Base-by-base conservation (phyloP, 2,329 filamentous ascomycete species). In the Thelonectria blattea region DNA sequence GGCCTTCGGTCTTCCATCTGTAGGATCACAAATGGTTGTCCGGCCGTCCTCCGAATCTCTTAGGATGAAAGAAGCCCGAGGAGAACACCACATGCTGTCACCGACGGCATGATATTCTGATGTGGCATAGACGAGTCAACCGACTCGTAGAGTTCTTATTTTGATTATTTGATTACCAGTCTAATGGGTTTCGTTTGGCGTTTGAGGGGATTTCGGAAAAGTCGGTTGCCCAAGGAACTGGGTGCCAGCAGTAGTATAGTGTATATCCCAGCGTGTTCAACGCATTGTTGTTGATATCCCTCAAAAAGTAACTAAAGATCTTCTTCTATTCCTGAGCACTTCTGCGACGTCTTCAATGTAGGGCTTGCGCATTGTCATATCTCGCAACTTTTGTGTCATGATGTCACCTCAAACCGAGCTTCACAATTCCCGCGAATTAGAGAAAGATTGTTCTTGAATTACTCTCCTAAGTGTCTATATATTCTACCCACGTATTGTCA, bases 181-280 rank as follows among this genome's bases (percentile, higher is more conserved):
- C 48, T 48, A n/a, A 55, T 50, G 54, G 30, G 51, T 58, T 53
- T 24, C 50, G 54, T 39, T 52, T 12, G 55, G 59, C 54, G 59
- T 61, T 58, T 20, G 39, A 55, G 59, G 24, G 50, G 34, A 32
- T 51, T 43, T 39, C 24, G 22, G 47, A 61, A 58, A 47, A 56
- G 46, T 39, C 43, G 48, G 46, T 30, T 52, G 24, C 24, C 8
- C 41, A 49, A 41, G 54, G 20, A 20, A 42, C 32, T 43, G 27
- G 42, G 17, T n/a, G n/a, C n/a, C 22, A 24, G 3, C 22, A 24
- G 22, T 24, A 24, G 49, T 57, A 24, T 58, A 61, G 58, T 58
- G 59, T 42, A 34, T 58, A 48, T 43, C 45, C 34, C 41, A 42
- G 32, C 48, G 52, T 27, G 41, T 61, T 58, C 43, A 27, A 27